Base-by-base conservation (phyloP, 129 eudicot genomes). In the Artemisia argyi region DNA sequence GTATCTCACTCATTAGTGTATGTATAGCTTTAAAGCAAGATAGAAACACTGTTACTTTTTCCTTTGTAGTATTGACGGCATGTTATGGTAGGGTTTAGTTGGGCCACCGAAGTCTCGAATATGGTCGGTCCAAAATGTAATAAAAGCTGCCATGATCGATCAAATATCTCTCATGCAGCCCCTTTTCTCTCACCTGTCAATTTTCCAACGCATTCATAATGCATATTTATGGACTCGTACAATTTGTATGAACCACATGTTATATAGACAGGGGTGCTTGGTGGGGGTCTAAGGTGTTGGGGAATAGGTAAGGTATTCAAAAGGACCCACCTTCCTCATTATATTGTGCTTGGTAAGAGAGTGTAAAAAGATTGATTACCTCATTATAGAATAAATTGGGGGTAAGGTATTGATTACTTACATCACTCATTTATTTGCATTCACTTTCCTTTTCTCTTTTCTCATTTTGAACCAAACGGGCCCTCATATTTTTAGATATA, bases 161-260 rank as follows among this genome's bases (percentile, higher is more conserved):
- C 75, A 57, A 68, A 26, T 50, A 68, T 10, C n/a, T 70, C 54
- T 70, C 42, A 56, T 71, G 75, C 76, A 46, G 15, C 76, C 67
- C 76, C 15, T 71, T 71, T 72, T 59, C 46, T 26, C 50, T 72
- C 68, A 46, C 16, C 28, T 5, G 66, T 72, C 68, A 58, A 72
- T 72, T 72, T 59, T 72, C 48, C 28, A 72, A 72, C 46, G 14
- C 47, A 59, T 72, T 72, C 66, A 71, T 71, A 56, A 19, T 39
- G 28, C 18, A 30, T 30, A 46, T 51, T 32, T 51, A 68, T 50
- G 64, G 50, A 70, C 64, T 47, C 74, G 26, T 65, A 1, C 30
- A 44, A 5, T 3, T 2, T 11, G 0, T 65, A 65, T 54, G 19
- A n/a, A 55, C 61, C 61, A 55, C 62, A 57, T 19, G 62, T 57